Evolutionary conservation across 202 grass and related monocot genomes (phyloP), one percentile per base, ranked within the genome.

Genomic region (Brachypodium distachyon): DNA sequence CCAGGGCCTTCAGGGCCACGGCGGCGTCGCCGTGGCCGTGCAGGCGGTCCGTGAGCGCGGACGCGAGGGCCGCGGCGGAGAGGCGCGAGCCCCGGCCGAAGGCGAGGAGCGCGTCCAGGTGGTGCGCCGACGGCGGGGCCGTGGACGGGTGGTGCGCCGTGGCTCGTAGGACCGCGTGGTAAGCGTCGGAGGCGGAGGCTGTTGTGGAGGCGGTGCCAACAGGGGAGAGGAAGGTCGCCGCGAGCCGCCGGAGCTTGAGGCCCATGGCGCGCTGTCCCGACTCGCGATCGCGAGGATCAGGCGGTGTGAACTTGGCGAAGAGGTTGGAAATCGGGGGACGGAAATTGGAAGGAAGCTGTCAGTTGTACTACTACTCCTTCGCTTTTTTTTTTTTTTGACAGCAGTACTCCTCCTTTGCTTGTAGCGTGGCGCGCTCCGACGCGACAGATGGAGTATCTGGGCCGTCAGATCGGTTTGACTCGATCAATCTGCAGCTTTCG

Each of bases 21-120:
- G 87, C 41, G 38, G 94, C 79, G 82, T 97, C 81, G 0, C 83
- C 84, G 4, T 74, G 8, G 1, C 81, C 81, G 48, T 44, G 89
- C 16, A 97, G 91, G 52, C 94, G 91, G 16, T 79, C 77, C 0
- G 85, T 72, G 42, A 97, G 77, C 27, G 89, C 89, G 21, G 82
- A 61, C 2, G 83, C 80, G 1, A 89, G 76, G 42, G 79, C 73
- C 8, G 89, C 87, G 12, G 86, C 84, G 21, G 82, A 85, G 67
- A 98, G 84, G 65, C 91, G 91, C 46, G 95, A 98, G 9, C 87
- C 89, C 13, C 61, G 91, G 37, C 95, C 95, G 84, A 92, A 98
- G 80, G 91, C 83, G 76, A 97, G 89, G 67, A 97, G 86, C 56
- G 84, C 82, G 26, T 79, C 82, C 57, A 97, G 69, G 73, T 94